phyloP scores from a whole-genome alignment of 768 basidiomycete species.

The Naganishia vishniacii region DNA sequence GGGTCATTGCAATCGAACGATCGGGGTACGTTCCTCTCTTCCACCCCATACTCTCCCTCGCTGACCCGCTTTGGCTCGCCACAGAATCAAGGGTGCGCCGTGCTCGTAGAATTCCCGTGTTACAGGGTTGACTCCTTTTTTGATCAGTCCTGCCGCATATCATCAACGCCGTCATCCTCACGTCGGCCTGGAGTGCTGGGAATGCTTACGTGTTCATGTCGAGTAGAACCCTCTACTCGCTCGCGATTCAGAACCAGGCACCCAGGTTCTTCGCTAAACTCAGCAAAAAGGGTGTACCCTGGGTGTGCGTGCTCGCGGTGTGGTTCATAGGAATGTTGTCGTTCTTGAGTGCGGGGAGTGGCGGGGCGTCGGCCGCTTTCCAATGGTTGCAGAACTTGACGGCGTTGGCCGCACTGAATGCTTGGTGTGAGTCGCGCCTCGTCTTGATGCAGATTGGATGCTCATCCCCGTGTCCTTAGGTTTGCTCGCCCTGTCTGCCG shows the following conservation, averaged over 20 bases:
- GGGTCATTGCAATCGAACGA: slow-evolving; percentile 45
- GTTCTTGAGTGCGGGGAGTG: slow-evolving; percentile 24
- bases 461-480: neutral
- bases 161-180: slow-evolving; percentile 42
- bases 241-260: slow-evolving; percentile 42
- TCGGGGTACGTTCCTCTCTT: slow-evolving; percentile 22
- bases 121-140: too few relatives aligned
- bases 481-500: slow-evolving; percentile 18
- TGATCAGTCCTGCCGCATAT: slow-evolving; percentile 39
- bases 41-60: neutral
- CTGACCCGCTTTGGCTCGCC: neutral
- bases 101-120: too few relatives aligned
- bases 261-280: slow-evolving; percentile 38
- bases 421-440: slow-evolving; percentile 26
- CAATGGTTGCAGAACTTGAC: slow-evolving; percentile 34
- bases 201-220: slow-evolving; percentile 41
- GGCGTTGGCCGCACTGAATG: slow-evolving; percentile 29
- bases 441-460: neutral
- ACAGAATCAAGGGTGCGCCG: slow-evolving; percentile 37
- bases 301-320: slow-evolving; percentile 36
- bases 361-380: slow-evolving; percentile 31
- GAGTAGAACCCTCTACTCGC: slow-evolving; percentile 41
- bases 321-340: slow-evolving; percentile 29
- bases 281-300: slow-evolving; percentile 43
- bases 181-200: slow-evolving; percentile 40